Base-by-base conservation (phyloP, 179 eudicot species). In the Spergularia azorica region DNA sequence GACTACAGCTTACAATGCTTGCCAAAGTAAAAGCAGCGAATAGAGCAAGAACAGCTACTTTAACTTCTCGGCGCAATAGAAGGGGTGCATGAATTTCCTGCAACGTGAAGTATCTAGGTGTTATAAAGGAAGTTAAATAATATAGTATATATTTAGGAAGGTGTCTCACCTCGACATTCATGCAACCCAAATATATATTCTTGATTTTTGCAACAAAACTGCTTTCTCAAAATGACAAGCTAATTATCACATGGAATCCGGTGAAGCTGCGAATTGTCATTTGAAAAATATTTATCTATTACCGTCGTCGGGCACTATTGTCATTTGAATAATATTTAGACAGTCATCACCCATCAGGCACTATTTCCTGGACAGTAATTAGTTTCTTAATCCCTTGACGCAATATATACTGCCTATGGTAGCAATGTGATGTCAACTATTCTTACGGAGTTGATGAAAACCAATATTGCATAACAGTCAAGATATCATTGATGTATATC, bases 31-130 rank as follows among this genome's bases (percentile, higher is more conserved):
- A 84, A 76, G 88, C 95, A 48, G 87, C 83, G 80, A 95, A 95
- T 48, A 89, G 74, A 75, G 87, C 81, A 71, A 95, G 76, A 60
- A 95, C 94, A 62, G 82, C 83, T 8, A 93, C 77, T 89, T 95
- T 95, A 52, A 95, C 95, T 80, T 87, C 91, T 83, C 95, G 89
- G 55, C 76, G 63, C 74, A 84, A 84, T 70, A 95, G 88, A 26
- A 90, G 58, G 17, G 90, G 97, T 79, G 94, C 97, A 89, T 95
- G 99, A 79, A 91, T 85, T 72, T 95, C 95, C 99, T 95, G 86
- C 63, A 84, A 0, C 55, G 83, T 63, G 55, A 66, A 46, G 60
- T 14, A 26, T 21, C 32, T 17, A 20, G 60, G 65, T 18, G 46
- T 48, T 6, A 46, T 6, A 59, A 14, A 32, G 43, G 15, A 51